Percentiles rank a stretch among this genome's conserved stretches.
Evolutionary conservation across 768 basidiomycete genomes (phyloP).

Genomic region (Pholiota conissans): DNA sequence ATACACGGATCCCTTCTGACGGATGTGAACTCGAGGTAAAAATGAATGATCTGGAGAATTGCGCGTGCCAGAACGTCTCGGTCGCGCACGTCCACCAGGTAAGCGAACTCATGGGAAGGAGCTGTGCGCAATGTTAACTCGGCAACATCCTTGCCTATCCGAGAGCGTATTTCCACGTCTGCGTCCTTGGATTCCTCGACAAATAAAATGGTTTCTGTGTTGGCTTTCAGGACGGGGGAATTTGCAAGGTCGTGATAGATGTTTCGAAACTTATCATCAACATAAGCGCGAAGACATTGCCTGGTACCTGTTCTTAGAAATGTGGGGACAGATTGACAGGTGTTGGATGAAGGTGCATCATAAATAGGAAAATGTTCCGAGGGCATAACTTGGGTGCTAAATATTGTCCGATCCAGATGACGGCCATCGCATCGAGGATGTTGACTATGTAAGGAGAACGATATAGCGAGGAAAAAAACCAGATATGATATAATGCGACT

Average conservation of each 20-base stretch:
- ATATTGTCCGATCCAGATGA: background rate
- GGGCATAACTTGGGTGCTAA: too few species aligned
- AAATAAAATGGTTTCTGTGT: background rate
- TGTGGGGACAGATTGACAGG: too few species aligned
- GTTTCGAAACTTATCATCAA: background rate
- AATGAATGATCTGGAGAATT: too few species aligned
- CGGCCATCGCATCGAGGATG: conserved; percentile 2
- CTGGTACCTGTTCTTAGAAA: too few species aligned
- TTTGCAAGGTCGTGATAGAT: background rate
- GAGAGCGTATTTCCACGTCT: background rate
- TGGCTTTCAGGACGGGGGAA: background rate
- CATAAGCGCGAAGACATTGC: background rate
- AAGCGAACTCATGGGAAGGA: too few species aligned
- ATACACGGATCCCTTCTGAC: too few species aligned
- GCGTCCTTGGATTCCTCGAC: background rate
- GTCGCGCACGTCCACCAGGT: too few species aligned
- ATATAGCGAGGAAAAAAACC: background rate
- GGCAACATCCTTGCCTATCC: background rate
- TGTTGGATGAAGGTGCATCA: too few species aligned
- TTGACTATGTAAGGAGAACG: background rate
- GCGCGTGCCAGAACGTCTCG: too few species aligned
- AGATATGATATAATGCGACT: background rate
- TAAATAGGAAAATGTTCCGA: too few species aligned
- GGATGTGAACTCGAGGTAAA: too few species aligned
- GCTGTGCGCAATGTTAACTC: background rate